These are phyloP conservation scores for Bacidia rubella DNA, from an alignment of 495 filamentous ascomycete genomes.

Conservation along the genomic window DNA sequence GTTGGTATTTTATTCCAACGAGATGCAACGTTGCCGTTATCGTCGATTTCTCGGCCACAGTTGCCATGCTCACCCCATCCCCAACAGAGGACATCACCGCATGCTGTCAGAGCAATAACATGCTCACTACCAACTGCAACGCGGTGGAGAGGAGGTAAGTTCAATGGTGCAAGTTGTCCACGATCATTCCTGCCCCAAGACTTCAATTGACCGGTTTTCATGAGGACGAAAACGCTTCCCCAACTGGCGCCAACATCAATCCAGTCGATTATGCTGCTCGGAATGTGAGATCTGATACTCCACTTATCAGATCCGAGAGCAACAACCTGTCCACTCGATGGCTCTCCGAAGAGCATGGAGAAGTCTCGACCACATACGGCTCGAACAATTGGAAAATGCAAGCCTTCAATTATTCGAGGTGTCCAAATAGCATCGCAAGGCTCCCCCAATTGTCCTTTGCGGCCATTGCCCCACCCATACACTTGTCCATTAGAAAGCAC, in stretches of 20 bases:
- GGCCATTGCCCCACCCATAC: slow-evolving; percentile 77
- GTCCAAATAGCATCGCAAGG: slow-evolving; percentile 32
- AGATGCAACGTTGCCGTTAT: slow-evolving; percentile 50
- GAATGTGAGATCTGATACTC: slow-evolving; percentile 36
- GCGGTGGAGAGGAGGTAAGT: slow-evolving; percentile 34
- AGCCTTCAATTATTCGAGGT: slow-evolving; percentile 45
- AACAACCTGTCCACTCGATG: slow-evolving; percentile 37
- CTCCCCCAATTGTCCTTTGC: slow-evolving; percentile 71
- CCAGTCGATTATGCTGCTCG: slow-evolving; percentile 28
- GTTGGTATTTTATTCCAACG: slow-evolving; percentile 48
- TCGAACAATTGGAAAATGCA: slow-evolving; percentile 39
- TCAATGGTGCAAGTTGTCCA: slow-evolving; percentile 56
- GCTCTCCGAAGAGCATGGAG: slow-evolving; percentile 51
- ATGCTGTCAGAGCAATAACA: slow-evolving; percentile 49
- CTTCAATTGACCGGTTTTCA: slow-evolving; percentile 37
- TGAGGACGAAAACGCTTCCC: slow-evolving; percentile 62
- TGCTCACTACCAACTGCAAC: slow-evolving; percentile 85
- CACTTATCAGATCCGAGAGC: slow-evolving; percentile 63
- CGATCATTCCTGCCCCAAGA: slow-evolving; percentile 74
- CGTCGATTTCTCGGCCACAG: slow-evolving; percentile 56
- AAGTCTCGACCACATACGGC: slow-evolving; percentile 74
- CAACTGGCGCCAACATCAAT: slow-evolving; percentile 59
- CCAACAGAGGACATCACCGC: slow-evolving; percentile 56
- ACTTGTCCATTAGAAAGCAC: slow-evolving; percentile 61
- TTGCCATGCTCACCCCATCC: slow-evolving; percentile 98